Conservation (phyloP, 495 filamentous ascomycete genomes). For the Penicillium canariense region DNA sequence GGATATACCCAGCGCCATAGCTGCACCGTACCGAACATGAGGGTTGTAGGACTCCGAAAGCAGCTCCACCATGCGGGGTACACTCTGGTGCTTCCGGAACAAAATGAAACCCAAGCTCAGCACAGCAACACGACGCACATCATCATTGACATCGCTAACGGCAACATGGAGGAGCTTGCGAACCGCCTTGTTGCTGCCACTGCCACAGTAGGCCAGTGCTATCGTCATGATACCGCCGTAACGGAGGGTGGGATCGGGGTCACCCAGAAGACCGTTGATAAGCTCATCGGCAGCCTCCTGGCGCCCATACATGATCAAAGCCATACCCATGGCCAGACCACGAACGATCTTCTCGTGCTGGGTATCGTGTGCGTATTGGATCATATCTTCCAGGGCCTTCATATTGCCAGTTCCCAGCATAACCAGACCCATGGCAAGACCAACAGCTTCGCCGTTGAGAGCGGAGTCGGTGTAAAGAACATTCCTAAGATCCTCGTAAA, state of each 20-base stretch:
- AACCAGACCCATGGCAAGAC: slow-evolving; percentile 91
- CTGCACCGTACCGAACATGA: slow-evolving; percentile 96
- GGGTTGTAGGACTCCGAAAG: slow-evolving; percentile 98
- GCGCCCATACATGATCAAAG: slow-evolving; percentile 94
- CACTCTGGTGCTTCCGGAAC: slow-evolving; percentile 95
- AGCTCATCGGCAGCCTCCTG: slow-evolving; percentile 94
- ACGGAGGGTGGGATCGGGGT: slow-evolving; percentile 88
- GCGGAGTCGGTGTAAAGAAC: slow-evolving; percentile 92
- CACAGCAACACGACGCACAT: slow-evolving; percentile 94
- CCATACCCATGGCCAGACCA: slow-evolving; percentile 93
- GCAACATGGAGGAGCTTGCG: slow-evolving; percentile 95
- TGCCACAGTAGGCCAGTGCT: slow-evolving; percentile 94
- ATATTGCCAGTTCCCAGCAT: slow-evolving; percentile 96
- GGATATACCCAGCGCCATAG: slow-evolving; percentile 97
- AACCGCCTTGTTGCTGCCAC: slow-evolving; percentile 96
- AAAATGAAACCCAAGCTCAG: slow-evolving; percentile 98
- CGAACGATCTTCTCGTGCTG: slow-evolving; percentile 99
- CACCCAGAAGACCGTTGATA: slow-evolving; percentile 88
- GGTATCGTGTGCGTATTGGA: slow-evolving; percentile 95
- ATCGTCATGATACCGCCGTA: slow-evolving; percentile 99
- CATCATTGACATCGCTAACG: slow-evolving; percentile 97
- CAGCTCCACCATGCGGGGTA: slow-evolving; percentile 98
- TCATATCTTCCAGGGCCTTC: slow-evolving; percentile 89
- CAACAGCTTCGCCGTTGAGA: slow-evolving; percentile 94
- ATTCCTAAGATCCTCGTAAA: slow-evolving; percentile 85